These are phyloP conservation scores for Psilocybe cubensis DNA, from an alignment of 768 basidiomycete species.

Conservation along the genomic window DNA sequence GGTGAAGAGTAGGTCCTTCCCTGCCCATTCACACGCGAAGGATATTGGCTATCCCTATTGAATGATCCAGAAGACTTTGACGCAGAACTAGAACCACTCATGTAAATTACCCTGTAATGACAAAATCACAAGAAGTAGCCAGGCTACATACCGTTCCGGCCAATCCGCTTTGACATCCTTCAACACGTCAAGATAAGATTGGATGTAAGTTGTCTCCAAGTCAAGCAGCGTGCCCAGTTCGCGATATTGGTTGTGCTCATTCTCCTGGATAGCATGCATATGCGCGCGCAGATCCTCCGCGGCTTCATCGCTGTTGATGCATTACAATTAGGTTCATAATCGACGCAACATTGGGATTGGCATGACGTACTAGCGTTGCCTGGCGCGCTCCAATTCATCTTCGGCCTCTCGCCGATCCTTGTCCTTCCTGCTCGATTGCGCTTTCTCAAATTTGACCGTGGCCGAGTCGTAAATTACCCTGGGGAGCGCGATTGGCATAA, in stretches of 20 bases:
- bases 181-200: conserved; percentile 74
- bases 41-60: neutral
- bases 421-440: conserved; percentile 76
- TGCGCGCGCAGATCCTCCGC: conserved; percentile 82
- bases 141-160: conserved; percentile 58
- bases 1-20: conserved; percentile 12
- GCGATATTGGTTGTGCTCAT: conserved; percentile 71
- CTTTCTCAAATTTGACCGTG: conserved; percentile 66
- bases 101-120: neutral
- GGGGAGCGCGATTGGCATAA: neutral
- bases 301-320: conserved; percentile 78
- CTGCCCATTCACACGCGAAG: neutral
- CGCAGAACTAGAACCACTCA: neutral
- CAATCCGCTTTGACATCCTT: conserved; percentile 70
- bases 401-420: conserved; percentile 81
- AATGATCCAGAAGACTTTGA: neutral
- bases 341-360: neutral
- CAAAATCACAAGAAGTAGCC: neutral
- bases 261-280: conserved; percentile 80
- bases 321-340: neutral
- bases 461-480: conserved; percentile 84
- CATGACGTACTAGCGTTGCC: conserved; percentile 67
- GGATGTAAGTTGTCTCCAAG: conserved; percentile 72
- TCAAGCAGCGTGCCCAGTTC: conserved; percentile 77
- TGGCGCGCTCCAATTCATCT: conserved; percentile 75